Conservation (phyloP, 805 yeast genomes). For the Pichia sporocuriosa region DNA sequence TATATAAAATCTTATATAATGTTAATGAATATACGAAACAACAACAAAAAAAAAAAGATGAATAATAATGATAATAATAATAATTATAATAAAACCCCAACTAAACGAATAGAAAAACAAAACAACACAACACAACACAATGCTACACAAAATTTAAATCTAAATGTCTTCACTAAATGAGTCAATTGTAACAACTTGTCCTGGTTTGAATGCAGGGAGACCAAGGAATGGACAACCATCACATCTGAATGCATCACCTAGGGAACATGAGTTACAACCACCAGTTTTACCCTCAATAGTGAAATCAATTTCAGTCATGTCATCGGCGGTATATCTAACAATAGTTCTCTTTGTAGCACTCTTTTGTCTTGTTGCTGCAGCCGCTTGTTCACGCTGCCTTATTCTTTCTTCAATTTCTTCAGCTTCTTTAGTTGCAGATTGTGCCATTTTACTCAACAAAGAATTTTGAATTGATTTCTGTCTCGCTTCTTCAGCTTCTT, state of each 20-base stretch:
- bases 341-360: conserved; percentile 12
- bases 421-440: conserved; percentile 47
- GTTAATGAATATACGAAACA: not conserved
- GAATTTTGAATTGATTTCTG: conserved; percentile 40
- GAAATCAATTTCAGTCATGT: conserved; percentile 85
- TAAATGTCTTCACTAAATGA: conserved; percentile 72
- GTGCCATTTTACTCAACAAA: conserved; percentile 41
- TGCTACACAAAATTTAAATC: too few species aligned
- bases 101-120: too few species aligned
- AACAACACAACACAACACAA: too few species aligned
- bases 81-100: too few species aligned
- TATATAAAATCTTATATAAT: not conserved
- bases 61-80: not conserved
- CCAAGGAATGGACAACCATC: conserved; percentile 98
- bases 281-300: conserved; percentile 96
- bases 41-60: not conserved
- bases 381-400: conserved; percentile 21
- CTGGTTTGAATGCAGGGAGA: conserved; percentile 96
- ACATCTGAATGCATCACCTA: conserved; percentile 98
- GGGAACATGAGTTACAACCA: conserved; percentile 94
- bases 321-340: conserved; percentile 54
- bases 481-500: conserved; percentile 52
- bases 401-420: conserved; percentile 46
- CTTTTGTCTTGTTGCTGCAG: conserved; percentile 12
- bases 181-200: conserved; percentile 76